A percentile compares a stretch with the other conserved stretches of the same genome.
Conservation (phyloP, 345 rosid species). For the Sonneratia alba region DNA sequence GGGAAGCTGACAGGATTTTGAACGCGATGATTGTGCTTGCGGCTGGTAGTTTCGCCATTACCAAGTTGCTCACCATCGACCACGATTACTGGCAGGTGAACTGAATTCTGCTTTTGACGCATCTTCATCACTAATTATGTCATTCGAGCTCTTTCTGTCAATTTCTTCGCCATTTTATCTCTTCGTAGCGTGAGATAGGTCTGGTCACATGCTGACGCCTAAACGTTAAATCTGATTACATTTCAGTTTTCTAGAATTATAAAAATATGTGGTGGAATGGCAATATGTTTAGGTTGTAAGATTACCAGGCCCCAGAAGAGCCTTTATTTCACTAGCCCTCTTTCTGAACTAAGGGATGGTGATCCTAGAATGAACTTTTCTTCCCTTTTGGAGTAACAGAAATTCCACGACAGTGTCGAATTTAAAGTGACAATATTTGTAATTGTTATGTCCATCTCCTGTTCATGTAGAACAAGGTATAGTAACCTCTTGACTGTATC, state of each 20-base stretch:
- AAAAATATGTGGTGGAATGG: neutral
- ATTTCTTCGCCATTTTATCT: no score
- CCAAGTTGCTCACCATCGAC: constrained; percentile 86
- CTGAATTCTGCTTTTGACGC: neutral
- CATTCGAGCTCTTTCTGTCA: no score
- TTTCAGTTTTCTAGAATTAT: neutral
- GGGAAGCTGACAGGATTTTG: constrained; percentile 53
- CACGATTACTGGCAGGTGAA: constrained; percentile 90
- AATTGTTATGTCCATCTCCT: neutral
- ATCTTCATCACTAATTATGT: neutral
- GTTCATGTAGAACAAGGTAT: neutral
- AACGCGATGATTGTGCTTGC: constrained; percentile 75
- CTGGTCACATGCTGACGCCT: neutral
- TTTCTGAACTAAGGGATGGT: neutral
- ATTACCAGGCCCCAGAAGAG: neutral
- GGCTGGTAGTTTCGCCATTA: constrained; percentile 70
- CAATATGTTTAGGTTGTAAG: neutral
- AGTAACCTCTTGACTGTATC: neutral
- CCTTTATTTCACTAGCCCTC: neutral
- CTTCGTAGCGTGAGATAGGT: no score
- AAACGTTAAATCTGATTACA: neutral
- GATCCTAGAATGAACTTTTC: neutral
- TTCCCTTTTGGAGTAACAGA: neutral
- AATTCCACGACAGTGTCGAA: neutral
- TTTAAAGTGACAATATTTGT: neutral